Percentiles rank a stretch among this genome's conserved stretches.
Conservation (phyloP, 2,329 filamentous ascomycete genomes). For the Coniochaeta pulveracea region DNA sequence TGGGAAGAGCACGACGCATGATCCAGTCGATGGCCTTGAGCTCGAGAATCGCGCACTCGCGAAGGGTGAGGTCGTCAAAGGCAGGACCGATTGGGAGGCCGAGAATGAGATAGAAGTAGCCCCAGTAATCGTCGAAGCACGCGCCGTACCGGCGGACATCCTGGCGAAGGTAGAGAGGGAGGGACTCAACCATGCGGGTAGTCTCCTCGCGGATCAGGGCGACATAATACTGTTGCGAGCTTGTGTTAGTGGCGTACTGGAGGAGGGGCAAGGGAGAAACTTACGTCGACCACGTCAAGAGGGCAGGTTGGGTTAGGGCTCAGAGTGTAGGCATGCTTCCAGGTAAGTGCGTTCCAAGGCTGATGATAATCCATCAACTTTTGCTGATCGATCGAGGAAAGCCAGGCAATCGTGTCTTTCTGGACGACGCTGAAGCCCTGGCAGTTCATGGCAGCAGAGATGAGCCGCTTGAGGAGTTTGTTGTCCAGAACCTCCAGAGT, state of each 20-base stretch:
- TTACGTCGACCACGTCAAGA: slow-evolving; percentile 43
- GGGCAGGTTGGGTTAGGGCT: slow-evolving; percentile 34
- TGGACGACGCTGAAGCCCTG: slow-evolving; percentile 49
- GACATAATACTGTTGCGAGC: slow-evolving; percentile 41
- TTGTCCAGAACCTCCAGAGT: slow-evolving; percentile 38
- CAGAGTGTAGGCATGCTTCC: slow-evolving; percentile 41
- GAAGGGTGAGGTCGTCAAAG: slow-evolving; percentile 38
- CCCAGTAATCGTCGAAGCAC: slow-evolving; percentile 34
- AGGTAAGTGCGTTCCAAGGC: slow-evolving; percentile 34
- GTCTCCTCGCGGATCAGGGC: slow-evolving; percentile 42
- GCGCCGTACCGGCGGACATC: slow-evolving; percentile 20
- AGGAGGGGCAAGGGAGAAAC: slow-evolving; percentile 10
- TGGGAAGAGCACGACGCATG: slow-evolving; percentile 28
- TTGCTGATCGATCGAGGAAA: slow-evolving; percentile 23
- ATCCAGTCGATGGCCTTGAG: slow-evolving; percentile 37
- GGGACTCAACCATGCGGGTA: slow-evolving; percentile 23
- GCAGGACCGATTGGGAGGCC: slow-evolving; percentile 24
- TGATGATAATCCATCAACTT: slow-evolving; percentile 29
- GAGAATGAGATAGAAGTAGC: slow-evolving; percentile 39
- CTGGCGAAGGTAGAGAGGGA: slow-evolving; percentile 29
- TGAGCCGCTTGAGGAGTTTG: slow-evolving; percentile 41
- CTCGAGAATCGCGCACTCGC: slow-evolving; percentile 32
- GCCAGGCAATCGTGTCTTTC: slow-evolving; percentile 45
- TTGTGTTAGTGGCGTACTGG: not conserved
- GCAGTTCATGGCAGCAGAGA: slow-evolving; percentile 41